Percentiles rank a stretch among this genome's conserved stretches.
Conservation (phyloP, 2,329 filamentous ascomycete species). For the Colletotrichum noveboracense region DNA sequence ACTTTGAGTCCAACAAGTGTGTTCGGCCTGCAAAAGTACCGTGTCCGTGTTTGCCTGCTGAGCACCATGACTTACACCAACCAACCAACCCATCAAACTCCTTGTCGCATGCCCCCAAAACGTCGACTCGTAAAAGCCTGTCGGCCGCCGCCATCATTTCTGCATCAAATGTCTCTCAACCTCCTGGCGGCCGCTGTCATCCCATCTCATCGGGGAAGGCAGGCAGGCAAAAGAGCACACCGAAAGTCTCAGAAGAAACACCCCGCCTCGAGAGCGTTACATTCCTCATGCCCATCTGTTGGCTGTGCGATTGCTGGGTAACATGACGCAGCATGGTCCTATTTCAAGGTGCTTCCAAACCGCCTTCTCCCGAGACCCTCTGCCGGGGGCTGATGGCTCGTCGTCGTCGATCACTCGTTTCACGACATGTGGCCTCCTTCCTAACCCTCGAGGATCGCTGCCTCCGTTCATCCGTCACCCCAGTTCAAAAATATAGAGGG, state of each 20-base stretch:
- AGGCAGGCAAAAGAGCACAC: neutral
- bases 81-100: neutral
- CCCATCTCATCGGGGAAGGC: neutral
- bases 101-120: neutral
- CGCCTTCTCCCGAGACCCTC: neutral
- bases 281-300: neutral
- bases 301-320: neutral
- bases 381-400: neutral
- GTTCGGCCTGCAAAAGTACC: neutral
- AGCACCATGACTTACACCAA: neutral
- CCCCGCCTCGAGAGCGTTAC: neutral
- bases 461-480: neutral
- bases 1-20: neutral
- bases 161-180: neutral
- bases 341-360: neutral
- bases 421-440: neutral
- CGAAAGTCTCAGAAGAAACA: neutral
- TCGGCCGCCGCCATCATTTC: neutral
- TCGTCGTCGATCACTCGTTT: neutral
- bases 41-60: neutral
- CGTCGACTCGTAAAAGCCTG: neutral
- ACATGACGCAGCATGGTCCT: neutral
- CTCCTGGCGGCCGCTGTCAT: neutral
- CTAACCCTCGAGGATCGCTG: neutral
- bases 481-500: neutral